phyloP scores from a whole-genome alignment of 2,329 filamentous ascomycete genomes.

The Fusarium agapanthi region DNA sequence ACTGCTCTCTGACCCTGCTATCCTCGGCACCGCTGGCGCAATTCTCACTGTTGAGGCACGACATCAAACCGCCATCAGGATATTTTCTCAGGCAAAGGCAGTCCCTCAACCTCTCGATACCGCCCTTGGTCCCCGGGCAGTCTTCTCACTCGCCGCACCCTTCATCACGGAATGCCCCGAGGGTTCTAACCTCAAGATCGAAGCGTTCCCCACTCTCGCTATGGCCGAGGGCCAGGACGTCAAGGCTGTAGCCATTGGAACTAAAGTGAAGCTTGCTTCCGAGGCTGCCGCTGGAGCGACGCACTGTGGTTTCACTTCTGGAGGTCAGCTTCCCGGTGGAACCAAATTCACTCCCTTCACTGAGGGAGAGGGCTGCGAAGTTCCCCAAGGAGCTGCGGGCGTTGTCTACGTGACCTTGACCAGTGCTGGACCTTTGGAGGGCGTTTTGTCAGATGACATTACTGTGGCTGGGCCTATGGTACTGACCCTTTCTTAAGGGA shows the following conservation, averaged over 20 bases:
- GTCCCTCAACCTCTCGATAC: conserved; percentile 77
- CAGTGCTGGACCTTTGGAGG: conserved; percentile 58
- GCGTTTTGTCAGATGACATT: conserved; percentile 67
- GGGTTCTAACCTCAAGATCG: conserved; percentile 67
- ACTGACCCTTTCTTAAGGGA: conserved; percentile 55
- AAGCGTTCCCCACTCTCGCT: conserved; percentile 66
- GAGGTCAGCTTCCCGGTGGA: conserved; percentile 62
- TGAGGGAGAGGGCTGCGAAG: conserved; percentile 61
- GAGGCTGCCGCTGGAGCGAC: conserved; percentile 60
- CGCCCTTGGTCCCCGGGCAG: conserved; percentile 71
- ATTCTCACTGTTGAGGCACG: conserved; percentile 79
- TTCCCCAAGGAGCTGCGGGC: conserved; percentile 70
- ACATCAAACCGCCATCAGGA: conserved; percentile 77
- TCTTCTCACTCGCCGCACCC: conserved; percentile 77
- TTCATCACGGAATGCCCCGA: conserved; percentile 77
- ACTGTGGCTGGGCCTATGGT: conserved; percentile 73
- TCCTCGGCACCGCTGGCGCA: conserved; percentile 72
- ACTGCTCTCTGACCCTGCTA: conserved; percentile 65
- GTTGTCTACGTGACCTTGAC: conserved; percentile 75
- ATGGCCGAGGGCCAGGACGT: conserved; percentile 57
- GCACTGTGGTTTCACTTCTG: conserved; percentile 74
- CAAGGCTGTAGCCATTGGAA: conserved; percentile 48
- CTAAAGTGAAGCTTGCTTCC: conserved; percentile 54
- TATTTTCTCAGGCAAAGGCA: conserved; percentile 63
- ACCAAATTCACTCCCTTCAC: conserved; percentile 68